Evolutionary conservation across 345 rosid genomes (phyloP).

Genomic region (Mallotus nudiflorus): DNA sequence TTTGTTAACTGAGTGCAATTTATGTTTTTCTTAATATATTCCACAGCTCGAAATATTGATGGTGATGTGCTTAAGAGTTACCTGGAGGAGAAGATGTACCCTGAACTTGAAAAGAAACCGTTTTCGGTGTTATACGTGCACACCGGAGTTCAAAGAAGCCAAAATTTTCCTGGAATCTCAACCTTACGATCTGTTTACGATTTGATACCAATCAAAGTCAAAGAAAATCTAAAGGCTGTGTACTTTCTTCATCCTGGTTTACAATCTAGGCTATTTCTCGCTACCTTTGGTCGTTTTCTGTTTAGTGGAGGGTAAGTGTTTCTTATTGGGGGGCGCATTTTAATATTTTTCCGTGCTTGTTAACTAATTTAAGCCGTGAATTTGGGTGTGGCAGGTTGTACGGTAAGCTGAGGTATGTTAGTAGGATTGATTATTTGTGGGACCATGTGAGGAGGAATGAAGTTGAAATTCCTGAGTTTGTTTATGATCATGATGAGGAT

Average conservation of each 20-base stretch:
- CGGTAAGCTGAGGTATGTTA: slow-evolving; percentile 50
- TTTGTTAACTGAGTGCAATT: not conserved
- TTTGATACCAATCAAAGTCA: slow-evolving; percentile 38
- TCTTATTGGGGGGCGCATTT: not conserved
- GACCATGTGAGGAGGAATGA: slow-evolving; percentile 59
- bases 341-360: not conserved
- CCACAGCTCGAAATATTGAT: slow-evolving; percentile 43
- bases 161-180: slow-evolving; percentile 59
- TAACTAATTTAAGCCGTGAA: not conserved
- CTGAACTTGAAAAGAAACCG: slow-evolving; percentile 32
- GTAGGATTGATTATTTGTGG: slow-evolving; percentile 60
- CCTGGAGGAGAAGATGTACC: slow-evolving; percentile 45
- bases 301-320: slow-evolving; percentile 49
- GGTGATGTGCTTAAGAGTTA: slow-evolving; percentile 43
- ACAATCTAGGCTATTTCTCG: slow-evolving; percentile 57
- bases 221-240: slow-evolving; percentile 37
- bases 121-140: slow-evolving; percentile 60
- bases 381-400: slow-evolving; percentile 39
- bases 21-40: not conserved
- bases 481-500: slow-evolving; percentile 53
- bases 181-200: slow-evolving; percentile 49
- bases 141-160: slow-evolving; percentile 43
- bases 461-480: slow-evolving; percentile 62
- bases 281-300: slow-evolving; percentile 58
- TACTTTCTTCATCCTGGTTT: slow-evolving; percentile 64